Conservation (phyloP, 2,329 filamentous ascomycete genomes). For the Fusarium sublunatum region DNA sequence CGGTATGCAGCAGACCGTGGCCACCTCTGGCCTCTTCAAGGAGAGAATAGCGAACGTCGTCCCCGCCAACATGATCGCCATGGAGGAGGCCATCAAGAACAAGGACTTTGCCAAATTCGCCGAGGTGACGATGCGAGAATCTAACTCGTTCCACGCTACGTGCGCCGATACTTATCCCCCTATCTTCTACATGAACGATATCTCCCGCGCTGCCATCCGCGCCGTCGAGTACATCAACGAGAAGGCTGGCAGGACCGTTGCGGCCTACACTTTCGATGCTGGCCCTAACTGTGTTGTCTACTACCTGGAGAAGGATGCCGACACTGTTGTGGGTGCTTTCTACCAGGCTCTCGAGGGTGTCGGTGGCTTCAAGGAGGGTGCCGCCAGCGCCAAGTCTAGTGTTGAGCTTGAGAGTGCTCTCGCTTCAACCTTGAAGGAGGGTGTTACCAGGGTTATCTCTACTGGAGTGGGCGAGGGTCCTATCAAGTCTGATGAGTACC, state of each 20-base stretch:
- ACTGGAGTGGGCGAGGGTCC: slow-evolving; percentile 94
- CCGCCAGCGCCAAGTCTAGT: slow-evolving; percentile 63
- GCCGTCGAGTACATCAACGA: slow-evolving; percentile 91
- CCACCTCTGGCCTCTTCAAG: slow-evolving; percentile 87
- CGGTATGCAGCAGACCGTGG: slow-evolving; percentile 97
- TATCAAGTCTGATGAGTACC: slow-evolving; percentile 78
- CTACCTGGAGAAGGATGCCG: slow-evolving; percentile 83
- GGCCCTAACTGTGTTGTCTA: slow-evolving; percentile 98
- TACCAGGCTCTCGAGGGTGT: slow-evolving; percentile 71
- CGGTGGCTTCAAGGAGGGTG: slow-evolving; percentile 77
- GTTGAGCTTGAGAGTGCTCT: slow-evolving; percentile 73
- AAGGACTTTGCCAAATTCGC: slow-evolving; percentile 89
- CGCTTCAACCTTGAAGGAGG: slow-evolving; percentile 75
- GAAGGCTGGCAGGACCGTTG: slow-evolving; percentile 79
- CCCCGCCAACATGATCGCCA: slow-evolving; percentile 82
- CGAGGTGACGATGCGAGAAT: slow-evolving; percentile 93
- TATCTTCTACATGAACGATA: slow-evolving; percentile 99
- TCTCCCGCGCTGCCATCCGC: slow-evolving; percentile 85
- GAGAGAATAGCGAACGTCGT: slow-evolving; percentile 81
- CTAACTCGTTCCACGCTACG: slow-evolving; percentile 95
- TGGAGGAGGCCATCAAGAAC: slow-evolving; percentile 82
- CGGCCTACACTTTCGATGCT: slow-evolving; percentile 97
- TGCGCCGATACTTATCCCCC: slow-evolving; percentile 96
- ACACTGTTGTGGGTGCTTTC: slow-evolving; percentile 80
- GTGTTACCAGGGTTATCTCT: slow-evolving; percentile 89